Evolutionary conservation across 2,329 filamentous ascomycete genomes (phyloP).

Genomic region (Cercospora sojina): DNA sequence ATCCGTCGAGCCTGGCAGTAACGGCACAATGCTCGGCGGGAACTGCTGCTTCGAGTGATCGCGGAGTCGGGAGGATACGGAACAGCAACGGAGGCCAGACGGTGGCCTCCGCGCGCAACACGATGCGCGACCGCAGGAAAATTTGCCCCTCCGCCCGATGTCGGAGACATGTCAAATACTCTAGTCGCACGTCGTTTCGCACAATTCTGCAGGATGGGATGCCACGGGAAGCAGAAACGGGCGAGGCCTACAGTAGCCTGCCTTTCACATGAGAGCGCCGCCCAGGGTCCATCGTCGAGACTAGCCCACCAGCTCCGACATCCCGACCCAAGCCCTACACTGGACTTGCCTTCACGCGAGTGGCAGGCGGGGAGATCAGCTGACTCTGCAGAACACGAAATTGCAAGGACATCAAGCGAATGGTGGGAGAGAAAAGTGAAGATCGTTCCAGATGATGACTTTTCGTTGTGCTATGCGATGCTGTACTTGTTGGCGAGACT

Average conservation of each 20-base stretch:
- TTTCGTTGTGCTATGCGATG: conserved; percentile 6
- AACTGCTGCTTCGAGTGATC: background rate
- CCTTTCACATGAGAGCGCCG: conserved; percentile 12
- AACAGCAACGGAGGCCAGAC: background rate
- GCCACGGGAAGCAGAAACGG: conserved; percentile 5
- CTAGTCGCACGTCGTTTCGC: background rate
- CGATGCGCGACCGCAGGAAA: conserved; percentile 1
- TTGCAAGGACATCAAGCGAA: background rate
- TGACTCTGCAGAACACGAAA: background rate
- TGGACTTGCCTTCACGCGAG: background rate
- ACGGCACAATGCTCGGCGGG: conserved; percentile 13
- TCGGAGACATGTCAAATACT: background rate
- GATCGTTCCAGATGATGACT: background rate
- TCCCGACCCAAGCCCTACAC: background rate
- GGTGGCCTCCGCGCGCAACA: background rate
- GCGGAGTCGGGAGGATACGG: conserved; percentile 14
- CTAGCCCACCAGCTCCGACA: background rate
- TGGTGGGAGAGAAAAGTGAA: background rate
- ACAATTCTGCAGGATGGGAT: background rate
- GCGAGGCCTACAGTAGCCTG: background rate
- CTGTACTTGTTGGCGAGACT: conserved; percentile 4
- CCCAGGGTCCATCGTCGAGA: background rate
- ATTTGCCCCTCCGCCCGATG: conserved; percentile 9
- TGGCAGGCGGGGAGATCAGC: background rate
- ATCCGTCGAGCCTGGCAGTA: background rate